A percentile compares a stretch with the other conserved stretches of the same genome.
Conservation (phyloP, 345 rosid genomes). For the Salix exigua region DNA sequence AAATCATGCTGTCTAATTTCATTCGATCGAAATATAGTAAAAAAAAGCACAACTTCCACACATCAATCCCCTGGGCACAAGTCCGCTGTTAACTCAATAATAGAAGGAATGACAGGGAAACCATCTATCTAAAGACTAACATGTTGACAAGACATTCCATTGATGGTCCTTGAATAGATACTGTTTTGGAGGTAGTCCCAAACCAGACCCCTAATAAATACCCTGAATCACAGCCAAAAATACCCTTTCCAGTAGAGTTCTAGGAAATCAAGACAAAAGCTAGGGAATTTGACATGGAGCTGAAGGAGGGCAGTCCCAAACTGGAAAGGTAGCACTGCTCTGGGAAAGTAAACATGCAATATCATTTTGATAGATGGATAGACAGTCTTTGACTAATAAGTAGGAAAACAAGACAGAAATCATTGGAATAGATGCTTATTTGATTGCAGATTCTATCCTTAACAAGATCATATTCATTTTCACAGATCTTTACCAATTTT, state of each 20-base stretch:
- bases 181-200: background rate
- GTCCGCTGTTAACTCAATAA: background rate
- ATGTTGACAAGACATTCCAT: background rate
- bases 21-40: background rate
- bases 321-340: background rate
- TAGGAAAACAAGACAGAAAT: background rate
- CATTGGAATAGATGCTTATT: background rate
- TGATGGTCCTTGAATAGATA: background rate
- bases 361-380: background rate
- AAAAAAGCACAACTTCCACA: background rate
- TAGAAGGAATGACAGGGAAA: background rate
- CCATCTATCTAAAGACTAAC: background rate
- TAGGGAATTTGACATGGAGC: background rate
- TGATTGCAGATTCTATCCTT: no score
- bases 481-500: background rate
- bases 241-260: background rate
- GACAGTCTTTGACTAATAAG: background rate
- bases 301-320: background rate
- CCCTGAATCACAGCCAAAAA: background rate
- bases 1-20: background rate
- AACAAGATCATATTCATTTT: background rate
- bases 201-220: background rate
- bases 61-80: background rate
- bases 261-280: background rate
- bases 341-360: background rate